These are phyloP conservation scores for Apophysomyces trapeziformis DNA, from an alignment of 371 early-diverging fungal species.

Conservation along the genomic window DNA sequence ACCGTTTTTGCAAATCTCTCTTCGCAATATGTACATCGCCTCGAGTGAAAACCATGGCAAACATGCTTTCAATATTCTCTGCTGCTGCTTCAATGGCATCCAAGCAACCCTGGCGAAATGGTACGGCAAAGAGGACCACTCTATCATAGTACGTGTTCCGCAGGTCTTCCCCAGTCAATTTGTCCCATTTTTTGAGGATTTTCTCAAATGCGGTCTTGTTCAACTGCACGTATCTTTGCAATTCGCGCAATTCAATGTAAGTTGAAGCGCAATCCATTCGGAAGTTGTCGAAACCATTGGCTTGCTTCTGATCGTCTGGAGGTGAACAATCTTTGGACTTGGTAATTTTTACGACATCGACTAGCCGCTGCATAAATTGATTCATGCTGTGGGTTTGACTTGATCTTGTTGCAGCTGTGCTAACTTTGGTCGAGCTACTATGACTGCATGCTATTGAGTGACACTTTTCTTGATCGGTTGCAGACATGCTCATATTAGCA, in stretches of 20 bases:
- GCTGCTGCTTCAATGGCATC: slow-evolving; percentile 44
- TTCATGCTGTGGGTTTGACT: neutral
- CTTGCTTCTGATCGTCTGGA: neutral
- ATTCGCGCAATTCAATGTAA: slow-evolving; percentile 59
- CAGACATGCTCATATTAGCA: neutral
- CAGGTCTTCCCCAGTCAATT: slow-evolving; percentile 65
- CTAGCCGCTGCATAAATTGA: neutral
- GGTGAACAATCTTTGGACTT: neutral
- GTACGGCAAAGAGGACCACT: slow-evolving; percentile 52
- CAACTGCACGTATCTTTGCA: slow-evolving; percentile 83
- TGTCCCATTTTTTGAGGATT: slow-evolving; percentile 95
- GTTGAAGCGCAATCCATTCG: slow-evolving; percentile 15
- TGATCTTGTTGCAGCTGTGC: neutral
- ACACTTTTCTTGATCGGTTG: neutral
- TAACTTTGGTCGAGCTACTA: neutral
- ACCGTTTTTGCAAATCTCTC: slow-evolving; percentile 60
- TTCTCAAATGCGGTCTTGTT: slow-evolving; percentile 93
- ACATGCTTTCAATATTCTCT: slow-evolving; percentile 50
- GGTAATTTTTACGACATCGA: neutral
- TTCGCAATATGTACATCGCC: slow-evolving; percentile 56
- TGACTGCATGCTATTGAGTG: neutral
- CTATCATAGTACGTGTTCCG: slow-evolving; percentile 34
- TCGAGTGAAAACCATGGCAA: slow-evolving; percentile 52
- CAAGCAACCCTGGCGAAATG: slow-evolving; percentile 53
- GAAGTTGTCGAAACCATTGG: slow-evolving; percentile 16